These are phyloP conservation scores for Patellaria atrata DNA, from an alignment of 495 filamentous ascomycete genomes.

Conservation along the genomic window DNA sequence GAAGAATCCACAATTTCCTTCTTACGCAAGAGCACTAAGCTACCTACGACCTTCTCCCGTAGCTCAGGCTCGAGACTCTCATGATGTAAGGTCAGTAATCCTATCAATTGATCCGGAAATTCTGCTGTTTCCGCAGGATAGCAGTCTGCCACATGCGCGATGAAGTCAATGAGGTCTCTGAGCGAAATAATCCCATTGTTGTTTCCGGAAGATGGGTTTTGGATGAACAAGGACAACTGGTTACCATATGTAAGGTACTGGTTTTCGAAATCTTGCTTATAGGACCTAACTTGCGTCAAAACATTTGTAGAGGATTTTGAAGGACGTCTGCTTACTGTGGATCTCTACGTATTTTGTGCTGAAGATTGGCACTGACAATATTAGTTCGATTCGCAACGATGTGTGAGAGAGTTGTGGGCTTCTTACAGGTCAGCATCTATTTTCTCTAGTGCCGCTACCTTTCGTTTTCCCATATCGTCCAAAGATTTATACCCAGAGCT, in stretches of 20 bases:
- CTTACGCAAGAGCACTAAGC: constrained; percentile 70
- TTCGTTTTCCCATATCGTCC: constrained; percentile 73
- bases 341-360: constrained; percentile 78
- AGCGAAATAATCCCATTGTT: constrained; percentile 65
- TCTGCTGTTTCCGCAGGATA: constrained; percentile 64
- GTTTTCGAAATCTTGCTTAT: constrained; percentile 68
- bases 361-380: constrained; percentile 53
- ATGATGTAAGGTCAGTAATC: constrained; percentile 69
- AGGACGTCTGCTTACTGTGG: constrained; percentile 42
- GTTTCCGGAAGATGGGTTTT: constrained; percentile 60
- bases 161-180: constrained; percentile 72
- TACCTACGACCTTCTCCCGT: constrained; percentile 87
- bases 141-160: constrained; percentile 86
- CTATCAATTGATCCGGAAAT: constrained; percentile 70
- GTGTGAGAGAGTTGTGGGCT: neutral
- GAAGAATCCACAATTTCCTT: constrained; percentile 84
- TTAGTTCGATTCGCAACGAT: constrained; percentile 9
- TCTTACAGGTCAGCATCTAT: constrained; percentile 73
- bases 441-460: constrained; percentile 84
- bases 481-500: too few species aligned
- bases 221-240: constrained; percentile 78
- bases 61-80: constrained; percentile 62
- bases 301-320: constrained; percentile 18
- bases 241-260: constrained; percentile 90
- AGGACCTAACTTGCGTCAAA: constrained; percentile 37